Evolutionary conservation across 495 filamentous ascomycete species (phyloP).

Genomic region (Hypoxylon trugodes): DNA sequence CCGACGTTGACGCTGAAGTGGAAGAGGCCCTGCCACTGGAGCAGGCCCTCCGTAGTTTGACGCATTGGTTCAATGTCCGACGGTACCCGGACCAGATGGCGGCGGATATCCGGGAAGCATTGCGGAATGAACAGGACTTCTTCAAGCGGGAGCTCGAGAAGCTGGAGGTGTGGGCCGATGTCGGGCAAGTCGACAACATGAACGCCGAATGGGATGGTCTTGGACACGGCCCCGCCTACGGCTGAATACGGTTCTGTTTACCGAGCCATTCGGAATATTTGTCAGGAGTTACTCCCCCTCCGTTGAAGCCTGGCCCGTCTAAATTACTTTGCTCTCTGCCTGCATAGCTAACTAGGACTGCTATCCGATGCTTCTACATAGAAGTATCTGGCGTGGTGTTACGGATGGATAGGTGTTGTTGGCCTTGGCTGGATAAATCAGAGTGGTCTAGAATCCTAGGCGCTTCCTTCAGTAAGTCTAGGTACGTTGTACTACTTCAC

Average conservation of each 20-base stretch:
- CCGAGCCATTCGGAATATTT: constrained; percentile 5
- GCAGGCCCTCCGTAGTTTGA: constrained; percentile 84
- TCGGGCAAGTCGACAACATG: constrained; percentile 45
- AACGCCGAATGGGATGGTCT: constrained; percentile 45
- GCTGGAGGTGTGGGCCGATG: constrained; percentile 65
- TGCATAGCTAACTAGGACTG: neutral
- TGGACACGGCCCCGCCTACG: constrained; percentile 32
- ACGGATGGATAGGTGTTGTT: neutral
- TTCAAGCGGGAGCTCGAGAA: constrained; percentile 89
- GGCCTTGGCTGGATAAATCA: neutral
- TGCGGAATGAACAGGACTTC: constrained; percentile 86
- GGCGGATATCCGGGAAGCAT: constrained; percentile 64
- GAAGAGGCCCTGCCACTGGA: constrained; percentile 92
- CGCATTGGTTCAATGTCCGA: constrained; percentile 91
- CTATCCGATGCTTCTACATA: neutral
- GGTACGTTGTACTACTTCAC: neutral
- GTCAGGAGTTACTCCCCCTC: neutral
- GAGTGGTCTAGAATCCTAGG: neutral
- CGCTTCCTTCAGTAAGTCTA: neutral
- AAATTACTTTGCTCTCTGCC: too few relatives aligned
- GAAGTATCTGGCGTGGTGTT: neutral
- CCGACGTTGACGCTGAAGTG: constrained; percentile 89
- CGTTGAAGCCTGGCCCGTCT: neutral
- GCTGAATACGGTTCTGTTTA: constrained; percentile 13
- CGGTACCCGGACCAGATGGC: constrained; percentile 84